phyloP scores from a whole-genome alignment of 2,329 filamentous ascomycete species.

The Cladosporium sp. region DNA sequence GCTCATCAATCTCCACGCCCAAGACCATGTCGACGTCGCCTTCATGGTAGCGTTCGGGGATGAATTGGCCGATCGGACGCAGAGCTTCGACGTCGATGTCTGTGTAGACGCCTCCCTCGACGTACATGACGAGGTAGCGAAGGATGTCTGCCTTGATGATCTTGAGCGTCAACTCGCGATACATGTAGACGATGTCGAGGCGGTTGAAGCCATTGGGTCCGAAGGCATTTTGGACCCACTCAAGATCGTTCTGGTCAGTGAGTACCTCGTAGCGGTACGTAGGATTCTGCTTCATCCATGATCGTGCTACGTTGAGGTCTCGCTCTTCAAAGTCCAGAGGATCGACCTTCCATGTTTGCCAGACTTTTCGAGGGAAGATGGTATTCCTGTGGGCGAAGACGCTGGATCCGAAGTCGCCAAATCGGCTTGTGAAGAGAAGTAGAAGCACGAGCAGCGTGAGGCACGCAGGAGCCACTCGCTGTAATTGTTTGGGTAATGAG shows the following conservation, averaged over 20 bases:
- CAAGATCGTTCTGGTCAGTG: conserved; percentile 63
- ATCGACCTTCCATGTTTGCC: conserved; percentile 73
- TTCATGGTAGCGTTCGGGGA: conserved; percentile 60
- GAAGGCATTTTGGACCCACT: conserved; percentile 65
- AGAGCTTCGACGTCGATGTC: conserved; percentile 59
- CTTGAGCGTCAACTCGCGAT: conserved; percentile 55
- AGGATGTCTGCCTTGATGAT: conserved; percentile 66
- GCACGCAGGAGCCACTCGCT: conserved; percentile 1
- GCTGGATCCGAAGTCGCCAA: background rate
- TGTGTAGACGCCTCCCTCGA: conserved; percentile 58
- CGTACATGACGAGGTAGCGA: conserved; percentile 64
- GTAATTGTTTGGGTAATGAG: background rate
- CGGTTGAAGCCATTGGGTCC: conserved; percentile 62
- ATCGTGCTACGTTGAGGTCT: conserved; percentile 56
- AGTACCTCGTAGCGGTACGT: conserved; percentile 64
- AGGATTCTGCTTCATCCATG: conserved; percentile 65
- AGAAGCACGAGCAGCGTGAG: background rate
- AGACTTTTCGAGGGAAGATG: conserved; percentile 64
- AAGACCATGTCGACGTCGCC: conserved; percentile 67
- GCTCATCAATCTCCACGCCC: conserved; percentile 67
- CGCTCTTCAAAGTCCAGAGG: conserved; percentile 63
- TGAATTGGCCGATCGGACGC: conserved; percentile 52
- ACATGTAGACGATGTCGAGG: conserved; percentile 61
- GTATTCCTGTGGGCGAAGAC: conserved; percentile 13
- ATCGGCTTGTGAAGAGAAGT: background rate